Percentiles rank a stretch among this genome's conserved stretches.
These are phyloP conservation scores for Parmelia sp. DNA, from an alignment of 495 filamentous ascomycete genomes.

Conservation along the genomic window DNA sequence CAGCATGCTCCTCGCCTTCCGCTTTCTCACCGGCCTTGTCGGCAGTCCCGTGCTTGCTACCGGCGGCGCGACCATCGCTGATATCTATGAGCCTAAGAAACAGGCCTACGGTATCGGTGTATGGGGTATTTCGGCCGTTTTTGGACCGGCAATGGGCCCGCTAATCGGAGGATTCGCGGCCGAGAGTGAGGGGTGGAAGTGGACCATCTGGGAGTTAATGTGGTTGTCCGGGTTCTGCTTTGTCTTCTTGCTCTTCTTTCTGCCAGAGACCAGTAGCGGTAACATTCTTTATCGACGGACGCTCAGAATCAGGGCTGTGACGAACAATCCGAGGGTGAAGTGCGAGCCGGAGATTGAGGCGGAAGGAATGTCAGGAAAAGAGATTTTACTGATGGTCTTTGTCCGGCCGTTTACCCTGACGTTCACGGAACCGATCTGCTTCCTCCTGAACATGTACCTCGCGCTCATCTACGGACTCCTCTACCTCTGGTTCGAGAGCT, in stretches of 20 bases:
- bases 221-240: conserved; percentile 30
- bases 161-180: conserved; percentile 40
- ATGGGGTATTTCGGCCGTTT: conserved; percentile 33
- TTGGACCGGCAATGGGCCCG: conserved; percentile 41
- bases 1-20: conserved; percentile 30
- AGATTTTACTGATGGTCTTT: conserved; percentile 34
- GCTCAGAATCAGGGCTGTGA: conserved; percentile 27
- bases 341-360: conserved; percentile 41
- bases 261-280: conserved; percentile 27
- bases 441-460: conserved; percentile 49
- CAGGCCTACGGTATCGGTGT: conserved; percentile 26
- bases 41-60: conserved; percentile 34
- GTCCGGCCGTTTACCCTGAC: conserved; percentile 40
- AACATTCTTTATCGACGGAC: conserved; percentile 33
- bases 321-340: conserved; percentile 30
- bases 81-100: conserved; percentile 26
- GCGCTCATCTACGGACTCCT: conserved; percentile 48
- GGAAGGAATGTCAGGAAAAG: conserved; percentile 27
- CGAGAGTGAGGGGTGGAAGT: conserved; percentile 36
- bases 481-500: conserved; percentile 54
- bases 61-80: conserved; percentile 33
- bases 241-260: conserved; percentile 29
- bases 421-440: conserved; percentile 45
- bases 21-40: conserved; percentile 33
- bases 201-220: conserved; percentile 41